Conservation (phyloP, 495 filamentous ascomycete species). For the Penicillium pulvis region DNA sequence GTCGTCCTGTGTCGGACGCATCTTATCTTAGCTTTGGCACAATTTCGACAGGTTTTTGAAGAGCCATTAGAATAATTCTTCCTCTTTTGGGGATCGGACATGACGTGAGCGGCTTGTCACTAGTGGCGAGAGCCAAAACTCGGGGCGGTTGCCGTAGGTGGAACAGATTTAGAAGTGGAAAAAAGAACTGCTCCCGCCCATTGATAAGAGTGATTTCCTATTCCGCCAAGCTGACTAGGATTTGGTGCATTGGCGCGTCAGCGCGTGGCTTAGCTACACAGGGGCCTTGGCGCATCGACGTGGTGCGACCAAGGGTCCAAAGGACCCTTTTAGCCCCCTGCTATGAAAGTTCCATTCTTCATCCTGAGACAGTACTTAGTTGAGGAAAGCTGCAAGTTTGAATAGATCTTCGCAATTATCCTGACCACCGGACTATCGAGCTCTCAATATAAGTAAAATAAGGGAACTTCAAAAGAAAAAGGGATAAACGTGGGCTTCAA, state of each 20-base stretch:
- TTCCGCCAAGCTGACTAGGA: neutral
- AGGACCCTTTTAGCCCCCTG: no score
- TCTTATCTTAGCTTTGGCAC: slow-evolving; percentile 25
- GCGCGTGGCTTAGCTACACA: neutral
- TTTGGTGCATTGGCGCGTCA: neutral
- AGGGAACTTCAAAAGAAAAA: no score
- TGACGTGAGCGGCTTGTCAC: neutral
- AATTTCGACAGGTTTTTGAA: slow-evolving; percentile 26
- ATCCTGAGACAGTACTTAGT: no score
- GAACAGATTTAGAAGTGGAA: neutral
- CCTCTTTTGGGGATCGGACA: neutral
- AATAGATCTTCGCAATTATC: no score
- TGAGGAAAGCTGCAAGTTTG: no score
- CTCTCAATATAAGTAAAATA: no score
- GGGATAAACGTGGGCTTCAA: no score
- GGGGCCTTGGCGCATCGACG: neutral
- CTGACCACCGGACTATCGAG: no score
- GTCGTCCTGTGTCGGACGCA: neutral
- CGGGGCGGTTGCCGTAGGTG: neutral
- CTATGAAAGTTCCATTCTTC: no score
- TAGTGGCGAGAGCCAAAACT: neutral
- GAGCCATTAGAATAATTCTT: slow-evolving; percentile 4
- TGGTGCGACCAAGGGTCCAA: neutral
- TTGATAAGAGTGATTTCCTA: neutral
- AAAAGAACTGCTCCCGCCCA: neutral